Base-by-base conservation (phyloP, 176 grass and related monocot genomes). In the Dendrocalamus sinicus region DNA sequence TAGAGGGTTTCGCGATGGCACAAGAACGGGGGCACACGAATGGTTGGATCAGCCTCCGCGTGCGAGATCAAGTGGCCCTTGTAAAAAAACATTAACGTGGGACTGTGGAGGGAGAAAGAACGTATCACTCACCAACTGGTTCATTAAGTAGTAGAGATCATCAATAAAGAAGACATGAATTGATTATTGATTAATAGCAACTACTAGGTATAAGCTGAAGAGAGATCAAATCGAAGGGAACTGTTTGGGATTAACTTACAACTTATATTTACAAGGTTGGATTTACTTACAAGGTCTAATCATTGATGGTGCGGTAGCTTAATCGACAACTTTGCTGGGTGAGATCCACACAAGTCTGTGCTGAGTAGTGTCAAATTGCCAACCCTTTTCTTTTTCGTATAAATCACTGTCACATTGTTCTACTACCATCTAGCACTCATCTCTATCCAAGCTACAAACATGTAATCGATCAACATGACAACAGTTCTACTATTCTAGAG, bases 351-450 rank as follows among this genome's bases (percentile, higher is more conserved):
- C 6, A 2, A n/a, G 24, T 14, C 51, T 41, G 20, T 50, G 48
- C 32, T 46, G 30, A 24, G n/a, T 12, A 48, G 57, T 43, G 51
- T 60, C 45, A 60, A 41, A 81, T 75, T 68, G 41, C 19, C 40
- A 59, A 40, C 19, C 53, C 79, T 67, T 71, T 48, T 43, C 22
- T 6, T 20, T 19, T 24, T 14, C 26, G 9, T 19, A 24, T 4
- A 81, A 32, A 67, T 82, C 79, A 26, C 73, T 71, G 54, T 88
- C 86, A 46, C 7, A 16, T 8, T 54, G 73, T 77, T 12, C 55
- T 70, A 2, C 23, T 63, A 23, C 37, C 86, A 83, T 51, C 80
- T 1, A 52, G 64, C 53, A 41, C 47, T 30, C 48, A 32, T 76
- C 71, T 65, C 12, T 55, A 48, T 40, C 22, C 48, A 78, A 24